Base-by-base conservation (phyloP, 176 grass and related monocot species). In the Oryza glumipatula region DNA sequence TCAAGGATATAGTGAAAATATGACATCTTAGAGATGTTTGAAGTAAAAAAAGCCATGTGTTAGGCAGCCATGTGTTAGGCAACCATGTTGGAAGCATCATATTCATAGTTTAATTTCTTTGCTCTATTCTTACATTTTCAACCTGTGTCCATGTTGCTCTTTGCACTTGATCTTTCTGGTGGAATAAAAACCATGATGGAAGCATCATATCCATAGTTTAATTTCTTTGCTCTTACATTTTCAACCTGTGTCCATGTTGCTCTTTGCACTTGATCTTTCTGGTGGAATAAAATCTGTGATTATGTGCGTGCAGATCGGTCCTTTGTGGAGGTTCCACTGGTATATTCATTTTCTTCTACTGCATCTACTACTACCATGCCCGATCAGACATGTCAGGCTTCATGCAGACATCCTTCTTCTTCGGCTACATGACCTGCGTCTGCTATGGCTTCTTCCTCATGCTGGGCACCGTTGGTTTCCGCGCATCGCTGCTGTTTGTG, bases 401-500 rank as follows among this genome's bases (percentile, higher is more conserved):
- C 92, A 94, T 97, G 95, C 95, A 97, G 77, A 97, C 92, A 3
- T 94, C 95, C 0, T 97, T 97, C 89, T 97, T 97, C 92, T 97
- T 97, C 38, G 95, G 95, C 60, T 97, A 97, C 88, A 97, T 97
- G 95, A 92, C 95, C 72, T 97, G 95, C 5, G 85, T 95, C 87
- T 98, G 95, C 91, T 98, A 91, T 11, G 91, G 95, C 1, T 98
- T 98, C 85, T 98, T 98, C 88, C 95, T 98, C 64, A 98, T 95
- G 95, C 82, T 98, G 32, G 92, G 95, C 17, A 91, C 90, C 0
- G 92, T 95, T 3, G 95, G 92, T 74, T 98, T 98, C 79, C 95
- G 93, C 2, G 95, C 92, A 36, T 92, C 92, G 1, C 84, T 98
- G 21, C 35, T 98, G 52, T 98, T 95, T 43, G 95, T 98, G 63